Base-by-base conservation (phyloP, 2,329 filamentous ascomycete species). In the Cladophialophora yegresii region DNA sequence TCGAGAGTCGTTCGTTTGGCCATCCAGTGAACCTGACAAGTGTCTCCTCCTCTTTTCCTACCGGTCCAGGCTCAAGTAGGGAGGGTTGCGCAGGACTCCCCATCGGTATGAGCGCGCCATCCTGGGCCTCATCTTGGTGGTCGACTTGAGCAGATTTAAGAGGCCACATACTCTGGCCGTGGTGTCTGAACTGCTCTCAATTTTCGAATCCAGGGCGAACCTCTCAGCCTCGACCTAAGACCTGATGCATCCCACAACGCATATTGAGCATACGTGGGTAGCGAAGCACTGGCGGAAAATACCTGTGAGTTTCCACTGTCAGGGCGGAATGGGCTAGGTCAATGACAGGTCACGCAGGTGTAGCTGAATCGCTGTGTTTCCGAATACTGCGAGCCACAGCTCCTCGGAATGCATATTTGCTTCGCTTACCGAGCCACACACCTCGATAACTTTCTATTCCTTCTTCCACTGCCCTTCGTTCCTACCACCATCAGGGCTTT, bases 1-100 rank as follows among this genome's bases (percentile, higher is more conserved):
- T 84, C 36, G 87, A 88, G 30, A 87, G 78, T 62, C 85, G 78
- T 47, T 74, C 69, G 61, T 70, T 67, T 40, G 67, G 65, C 68
- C 61, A 66, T 40, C 65, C 67, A 8, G 61, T 69, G 73, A 26
- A 76, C 74, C 51, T 75, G 16, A 54, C 45, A 26, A 53, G 75
- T 20, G 28, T 40, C 16, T 51, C 58, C 26, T 47, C 40, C 56
- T 64, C 54, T 22, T 61, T 22, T 55, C 43, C 12, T 43, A 33
- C 28, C 23, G 32, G 16, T 45, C 33, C 26, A 36, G 26, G n/a
- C 36, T 58, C 33, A 36, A 40, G 20, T 9, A 23, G 36, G 16
- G 40, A 30, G 20, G n/a, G 54, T 12, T 20, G 13, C 12, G 20
- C 22, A 13, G 56, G 32, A 8, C n/a, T 26, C 36, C 36, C 50